Base-by-base conservation (phyloP, 2,329 filamentous ascomycete genomes). In the Penicillium sp. region DNA sequence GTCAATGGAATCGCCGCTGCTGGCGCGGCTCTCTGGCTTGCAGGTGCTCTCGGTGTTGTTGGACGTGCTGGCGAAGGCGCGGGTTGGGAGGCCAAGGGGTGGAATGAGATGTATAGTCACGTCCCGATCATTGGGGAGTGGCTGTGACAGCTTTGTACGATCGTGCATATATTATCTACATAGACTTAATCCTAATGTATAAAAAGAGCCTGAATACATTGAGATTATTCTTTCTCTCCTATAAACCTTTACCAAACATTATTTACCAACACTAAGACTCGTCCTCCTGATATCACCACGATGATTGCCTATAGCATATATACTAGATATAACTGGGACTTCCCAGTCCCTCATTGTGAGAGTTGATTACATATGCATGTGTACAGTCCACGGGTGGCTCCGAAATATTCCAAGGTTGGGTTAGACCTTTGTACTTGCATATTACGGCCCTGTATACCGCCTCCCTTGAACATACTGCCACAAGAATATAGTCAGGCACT, bases 51-150 rank as follows among this genome's bases (percentile, higher is more conserved):
- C 34, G 90, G 89, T 0, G 79, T 96, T 16, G 85, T 96, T 9
- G 91, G 88, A 3, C 81, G 83, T 59, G 89, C 83, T 1, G 92
- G 91, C 0, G 73, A 79, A 58, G 86, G 85, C 1, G 78, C 82
- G 4, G 91, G 91, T 0, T 97, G 92, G 91, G 81, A 96, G 53
- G 90, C 85, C 2, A 88, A 81, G 63, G 81, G 89, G 48, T 96
- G 93, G 74, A 89, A 97, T 76, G 82, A 85, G 48, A 78, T 96
- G 61, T 92, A 86, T 70, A 78, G 73, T 59, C 79, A 78, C 50
- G 78, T 88, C 40, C 86, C 86, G 1, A 63, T 86, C 13, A 68
- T 87, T 51, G 80, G 81, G 1, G 68, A 72, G 51, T 85, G 80
- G 77, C 68, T 80, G 62, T 81, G 65, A 72, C 1, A n/a, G n/a